A percentile compares a stretch with the other conserved stretches of the same genome.
phyloP scores from a whole-genome alignment of 1,284 basidiomycete species.

The Austroboletus olivaceoglutinosus region DNA sequence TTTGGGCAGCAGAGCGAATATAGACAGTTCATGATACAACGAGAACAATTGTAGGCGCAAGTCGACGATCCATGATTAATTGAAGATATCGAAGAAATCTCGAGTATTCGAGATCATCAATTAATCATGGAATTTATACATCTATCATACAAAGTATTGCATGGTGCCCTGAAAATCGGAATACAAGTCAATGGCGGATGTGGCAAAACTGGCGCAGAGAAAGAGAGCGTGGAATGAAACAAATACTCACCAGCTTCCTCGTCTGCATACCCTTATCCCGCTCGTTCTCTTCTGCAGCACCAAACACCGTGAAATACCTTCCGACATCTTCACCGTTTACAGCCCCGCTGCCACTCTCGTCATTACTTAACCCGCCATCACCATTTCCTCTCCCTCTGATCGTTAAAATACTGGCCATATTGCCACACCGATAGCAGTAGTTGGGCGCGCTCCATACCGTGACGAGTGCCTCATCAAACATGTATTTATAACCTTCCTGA shows the following conservation, averaged over 20 bases:
- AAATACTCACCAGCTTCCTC: slow-evolving; percentile 56
- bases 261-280: slow-evolving; percentile 69
- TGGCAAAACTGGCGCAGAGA: neutral
- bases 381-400: slow-evolving; percentile 64
- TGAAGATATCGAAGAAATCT: neutral
- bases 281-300: slow-evolving; percentile 84
- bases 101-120: neutral
- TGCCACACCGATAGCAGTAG: slow-evolving; percentile 87
- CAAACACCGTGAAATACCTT: slow-evolving; percentile 71
- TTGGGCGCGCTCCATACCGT: slow-evolving; percentile 99
- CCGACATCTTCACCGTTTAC: slow-evolving; percentile 20
- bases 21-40: neutral
- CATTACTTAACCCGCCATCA: slow-evolving; percentile 15
- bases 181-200: slow-evolving; percentile 2
- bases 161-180: slow-evolving; percentile 24
- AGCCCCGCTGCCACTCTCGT: slow-evolving; percentile 2
- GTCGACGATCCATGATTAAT: neutral
- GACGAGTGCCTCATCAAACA: slow-evolving; percentile 93
- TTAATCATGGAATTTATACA: slow-evolving; percentile 6
- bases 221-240: neutral
- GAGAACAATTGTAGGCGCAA: neutral
- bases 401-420: slow-evolving; percentile 75
- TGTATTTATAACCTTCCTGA: slow-evolving; percentile 97
- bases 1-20: no score
- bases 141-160: slow-evolving; percentile 34